phyloP scores from a whole-genome alignment of 495 filamentous ascomycete species.

The Penicillium pulvis region DNA sequence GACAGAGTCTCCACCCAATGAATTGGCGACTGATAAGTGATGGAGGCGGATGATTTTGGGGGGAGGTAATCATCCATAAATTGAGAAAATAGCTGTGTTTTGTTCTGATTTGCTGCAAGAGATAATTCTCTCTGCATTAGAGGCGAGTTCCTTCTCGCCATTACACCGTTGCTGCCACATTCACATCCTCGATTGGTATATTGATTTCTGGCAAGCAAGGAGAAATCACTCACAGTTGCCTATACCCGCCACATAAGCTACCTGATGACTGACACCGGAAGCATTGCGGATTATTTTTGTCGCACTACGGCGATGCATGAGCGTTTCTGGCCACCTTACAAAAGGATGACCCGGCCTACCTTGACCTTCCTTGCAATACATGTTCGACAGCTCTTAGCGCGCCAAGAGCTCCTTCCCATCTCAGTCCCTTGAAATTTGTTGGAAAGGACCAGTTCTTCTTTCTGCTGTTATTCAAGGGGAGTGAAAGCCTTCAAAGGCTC shows the following conservation, averaged over 20 bases:
- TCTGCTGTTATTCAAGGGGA: too few species aligned
- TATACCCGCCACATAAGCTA: background rate
- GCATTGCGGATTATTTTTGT: background rate
- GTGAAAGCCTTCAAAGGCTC: too few species aligned
- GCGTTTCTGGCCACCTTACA: background rate
- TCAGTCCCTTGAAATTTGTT: too few species aligned
- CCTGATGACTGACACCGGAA: background rate
- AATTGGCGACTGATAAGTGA: background rate
- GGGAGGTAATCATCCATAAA: conserved; percentile 2
- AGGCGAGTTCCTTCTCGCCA: background rate
- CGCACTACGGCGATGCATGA: background rate
- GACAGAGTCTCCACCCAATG: background rate
- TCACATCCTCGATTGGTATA: background rate
- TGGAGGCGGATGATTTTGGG: background rate
- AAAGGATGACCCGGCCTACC: background rate
- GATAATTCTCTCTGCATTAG: background rate
- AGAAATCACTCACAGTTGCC: background rate
- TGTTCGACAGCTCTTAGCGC: conserved; percentile 2
- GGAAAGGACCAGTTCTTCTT: too few species aligned
- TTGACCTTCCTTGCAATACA: conserved; percentile 1
- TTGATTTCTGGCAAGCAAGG: background rate
- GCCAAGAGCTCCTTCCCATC: background rate
- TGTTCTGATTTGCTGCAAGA: background rate
- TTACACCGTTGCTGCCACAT: background rate
- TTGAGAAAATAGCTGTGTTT: background rate